These are phyloP conservation scores for Diplodia scrobiculata DNA, from an alignment of 2,329 filamentous ascomycete genomes.

Conservation along the genomic window DNA sequence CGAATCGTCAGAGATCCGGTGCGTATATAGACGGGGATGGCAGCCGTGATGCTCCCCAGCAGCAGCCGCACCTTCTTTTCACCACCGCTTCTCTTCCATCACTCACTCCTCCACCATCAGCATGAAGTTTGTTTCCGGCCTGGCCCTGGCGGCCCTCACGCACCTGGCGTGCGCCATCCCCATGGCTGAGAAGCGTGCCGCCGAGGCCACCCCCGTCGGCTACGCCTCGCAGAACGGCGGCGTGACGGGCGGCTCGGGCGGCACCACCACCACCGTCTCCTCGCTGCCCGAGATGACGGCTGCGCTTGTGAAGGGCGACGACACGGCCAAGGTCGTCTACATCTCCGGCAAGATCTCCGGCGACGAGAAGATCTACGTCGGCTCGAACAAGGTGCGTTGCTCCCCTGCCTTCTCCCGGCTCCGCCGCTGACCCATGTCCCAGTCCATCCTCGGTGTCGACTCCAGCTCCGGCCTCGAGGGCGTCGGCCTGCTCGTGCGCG, in stretches of 20 bases:
- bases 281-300: constrained; percentile 54
- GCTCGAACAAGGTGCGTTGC: constrained; percentile 23
- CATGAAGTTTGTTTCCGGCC: constrained; percentile 24
- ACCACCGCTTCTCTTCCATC: background rate
- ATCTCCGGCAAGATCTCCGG: constrained; percentile 22
- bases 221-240: constrained; percentile 55
- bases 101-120: background rate
- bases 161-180: constrained; percentile 25
- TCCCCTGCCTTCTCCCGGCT: background rate
- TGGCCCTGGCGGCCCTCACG: constrained; percentile 20
- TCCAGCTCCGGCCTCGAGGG: constrained; percentile 47
- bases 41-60: constrained; percentile 9
- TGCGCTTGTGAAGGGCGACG: constrained; percentile 44
- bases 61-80: constrained; percentile 22
- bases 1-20: constrained; percentile 17
- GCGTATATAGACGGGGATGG: constrained; percentile 12
- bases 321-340: constrained; percentile 12
- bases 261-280: constrained; percentile 58
- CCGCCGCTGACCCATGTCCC: background rate
- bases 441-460: constrained; percentile 44
- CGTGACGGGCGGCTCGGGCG: constrained; percentile 60
- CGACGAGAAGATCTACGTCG: constrained; percentile 21
- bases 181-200: constrained; percentile 21
- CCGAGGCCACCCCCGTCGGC: constrained; percentile 43
- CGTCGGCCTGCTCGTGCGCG: constrained; percentile 57